Conservation (phyloP, 495 filamentous ascomycete genomes). For the Aspergillus nidulans region DNA sequence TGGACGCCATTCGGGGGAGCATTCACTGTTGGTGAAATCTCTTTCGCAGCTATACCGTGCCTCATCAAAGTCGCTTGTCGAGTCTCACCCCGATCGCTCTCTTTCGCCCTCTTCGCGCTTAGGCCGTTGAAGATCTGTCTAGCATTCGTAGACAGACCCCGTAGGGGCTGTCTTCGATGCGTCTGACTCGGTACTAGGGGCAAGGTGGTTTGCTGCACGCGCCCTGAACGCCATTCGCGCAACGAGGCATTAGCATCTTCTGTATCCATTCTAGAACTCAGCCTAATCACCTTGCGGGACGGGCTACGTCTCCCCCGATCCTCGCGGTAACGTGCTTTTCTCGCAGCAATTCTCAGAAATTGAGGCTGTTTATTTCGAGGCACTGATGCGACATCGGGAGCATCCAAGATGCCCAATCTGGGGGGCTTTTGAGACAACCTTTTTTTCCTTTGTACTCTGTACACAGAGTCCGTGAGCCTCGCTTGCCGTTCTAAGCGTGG, state of each 20-base stretch:
- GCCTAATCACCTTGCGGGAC: slow-evolving; percentile 64
- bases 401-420: slow-evolving; percentile 70
- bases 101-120: slow-evolving; percentile 5
- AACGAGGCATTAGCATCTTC: slow-evolving; percentile 66
- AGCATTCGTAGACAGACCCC: slow-evolving; percentile 16
- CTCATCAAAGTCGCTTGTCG: neutral
- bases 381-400: slow-evolving; percentile 40
- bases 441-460: slow-evolving; percentile 28
- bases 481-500: slow-evolving; percentile 29
- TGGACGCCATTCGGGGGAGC: neutral
- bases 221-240: slow-evolving; percentile 71
- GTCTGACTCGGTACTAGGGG: slow-evolving; percentile 19
- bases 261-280: slow-evolving; percentile 70
- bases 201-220: slow-evolving; percentile 46
- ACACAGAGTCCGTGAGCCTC: slow-evolving; percentile 29
- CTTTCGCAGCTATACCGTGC: neutral
- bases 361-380: slow-evolving; percentile 45
- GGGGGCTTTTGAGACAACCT: slow-evolving; percentile 33
- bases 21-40: neutral
- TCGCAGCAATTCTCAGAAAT: slow-evolving; percentile 76
- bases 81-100: neutral
- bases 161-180: slow-evolving; percentile 20
- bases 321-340: slow-evolving; percentile 56
- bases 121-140: slow-evolving; percentile 8
- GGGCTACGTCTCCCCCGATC: slow-evolving; percentile 71